These are phyloP conservation scores for Hyphopichia homilentoma DNA, from an alignment of 805 yeast species.

Conservation along the genomic window DNA sequence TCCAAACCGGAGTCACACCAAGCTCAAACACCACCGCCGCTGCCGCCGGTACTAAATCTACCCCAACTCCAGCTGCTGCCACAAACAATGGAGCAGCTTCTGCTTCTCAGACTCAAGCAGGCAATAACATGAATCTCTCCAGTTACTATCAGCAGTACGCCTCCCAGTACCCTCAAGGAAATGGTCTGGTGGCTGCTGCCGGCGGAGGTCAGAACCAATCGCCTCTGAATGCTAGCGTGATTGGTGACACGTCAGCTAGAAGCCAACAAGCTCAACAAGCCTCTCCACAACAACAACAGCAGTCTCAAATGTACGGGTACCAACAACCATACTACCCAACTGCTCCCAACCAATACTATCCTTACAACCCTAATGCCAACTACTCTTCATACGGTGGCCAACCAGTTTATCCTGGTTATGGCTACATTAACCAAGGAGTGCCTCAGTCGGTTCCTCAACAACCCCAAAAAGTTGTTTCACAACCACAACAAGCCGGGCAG, in stretches of 20 bases:
- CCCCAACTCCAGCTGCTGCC: slow-evolving; percentile 9
- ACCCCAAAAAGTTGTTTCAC: too few relatives aligned
- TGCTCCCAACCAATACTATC: slow-evolving; percentile 18
- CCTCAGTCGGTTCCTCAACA: slow-evolving; percentile 7
- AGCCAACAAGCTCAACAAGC: slow-evolving; percentile 3
- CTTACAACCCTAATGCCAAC: slow-evolving; percentile 11
- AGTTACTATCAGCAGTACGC: slow-evolving; percentile 11
- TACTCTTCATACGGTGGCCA: slow-evolving; percentile 14
- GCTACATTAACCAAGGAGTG: slow-evolving; percentile 11
- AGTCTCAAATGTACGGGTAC: slow-evolving; percentile 16
- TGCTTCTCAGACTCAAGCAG: slow-evolving; percentile 6
- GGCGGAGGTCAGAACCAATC: slow-evolving; percentile 1
- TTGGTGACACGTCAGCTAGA: background rate
- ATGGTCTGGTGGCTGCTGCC: slow-evolving; percentile 1
- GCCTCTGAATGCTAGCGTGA: background rate
- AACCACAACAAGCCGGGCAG: too few relatives aligned
- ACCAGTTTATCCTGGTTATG: slow-evolving; percentile 13
- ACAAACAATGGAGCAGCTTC: slow-evolving; percentile 9
- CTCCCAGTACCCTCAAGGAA: slow-evolving; percentile 3
- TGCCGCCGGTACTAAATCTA: slow-evolving; percentile 4
- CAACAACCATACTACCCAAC: slow-evolving; percentile 20
- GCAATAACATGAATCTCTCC: slow-evolving; percentile 5
- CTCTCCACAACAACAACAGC: slow-evolving; percentile 8
- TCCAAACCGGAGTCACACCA: slow-evolving; percentile 44
- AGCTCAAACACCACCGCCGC: slow-evolving; percentile 10